Conservation (phyloP, 1,139 yeast species). For the Lodderomyces margitis region DNA sequence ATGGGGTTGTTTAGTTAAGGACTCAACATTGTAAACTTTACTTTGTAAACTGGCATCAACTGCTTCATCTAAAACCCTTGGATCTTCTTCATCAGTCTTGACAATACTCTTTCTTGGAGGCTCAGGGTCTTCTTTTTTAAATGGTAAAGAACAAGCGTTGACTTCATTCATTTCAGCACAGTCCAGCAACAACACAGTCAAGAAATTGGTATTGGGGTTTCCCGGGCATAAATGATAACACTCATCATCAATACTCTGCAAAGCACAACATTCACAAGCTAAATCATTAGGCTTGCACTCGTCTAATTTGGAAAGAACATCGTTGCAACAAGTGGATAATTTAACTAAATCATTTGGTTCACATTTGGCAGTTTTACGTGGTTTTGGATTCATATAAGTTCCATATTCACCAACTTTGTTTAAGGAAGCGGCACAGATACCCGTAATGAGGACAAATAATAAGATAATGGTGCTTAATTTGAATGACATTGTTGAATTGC, state of each 20-base stretch:
- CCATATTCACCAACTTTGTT: conserved; percentile 28
- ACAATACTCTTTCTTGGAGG: conserved; percentile 4
- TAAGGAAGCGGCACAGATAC: conserved; percentile 4
- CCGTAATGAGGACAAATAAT: neutral
- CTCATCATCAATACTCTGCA: conserved; percentile 43
- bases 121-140: conserved; percentile 35
- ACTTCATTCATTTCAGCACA: conserved; percentile 47
- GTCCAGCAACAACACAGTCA: conserved; percentile 44
- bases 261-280: conserved; percentile 57
- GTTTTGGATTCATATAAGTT: conserved; percentile 47
- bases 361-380: conserved; percentile 33
- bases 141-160: conserved; percentile 51
- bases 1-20: conserved; percentile 6
- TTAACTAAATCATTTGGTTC: conserved; percentile 43
- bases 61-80: conserved; percentile 6
- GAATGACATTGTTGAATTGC: neutral
- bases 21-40: conserved; percentile 9
- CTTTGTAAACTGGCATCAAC: conserved; percentile 13
- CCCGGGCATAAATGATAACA: conserved; percentile 52
- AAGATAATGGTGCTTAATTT: neutral
- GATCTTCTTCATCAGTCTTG: conserved; percentile 5
- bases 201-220: conserved; percentile 46
- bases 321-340: conserved; percentile 45
- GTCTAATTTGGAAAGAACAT: conserved; percentile 42
- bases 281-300: conserved; percentile 51